A percentile compares a stretch with the other conserved stretches of the same genome.
Evolutionary conservation across 192 early-diverging fungal species (phyloP).

Genomic region (Coemansia nantahalensis): DNA sequence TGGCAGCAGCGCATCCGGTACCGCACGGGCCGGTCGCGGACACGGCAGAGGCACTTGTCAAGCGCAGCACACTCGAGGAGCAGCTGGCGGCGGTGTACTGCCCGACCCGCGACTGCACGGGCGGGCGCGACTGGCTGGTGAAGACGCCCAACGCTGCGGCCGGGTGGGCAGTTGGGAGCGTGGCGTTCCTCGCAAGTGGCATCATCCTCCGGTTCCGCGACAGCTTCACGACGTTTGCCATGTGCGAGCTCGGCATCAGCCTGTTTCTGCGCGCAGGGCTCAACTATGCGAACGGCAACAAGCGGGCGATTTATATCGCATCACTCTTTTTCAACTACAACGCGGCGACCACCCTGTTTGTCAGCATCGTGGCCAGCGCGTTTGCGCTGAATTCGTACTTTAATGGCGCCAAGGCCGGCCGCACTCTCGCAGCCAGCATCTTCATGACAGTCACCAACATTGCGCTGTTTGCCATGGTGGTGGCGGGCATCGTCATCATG

Average conservation of each 20-base stretch:
- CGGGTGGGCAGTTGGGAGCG: slow-evolving; percentile 18
- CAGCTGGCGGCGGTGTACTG: slow-evolving; percentile 17
- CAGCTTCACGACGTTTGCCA: slow-evolving; percentile 8
- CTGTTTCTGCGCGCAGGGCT: slow-evolving; percentile 28
- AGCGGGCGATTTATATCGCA: slow-evolving; percentile 21
- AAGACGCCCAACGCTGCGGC: slow-evolving; percentile 12
- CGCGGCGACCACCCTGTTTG: neutral
- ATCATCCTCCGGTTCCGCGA: neutral
- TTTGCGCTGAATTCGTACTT: neutral
- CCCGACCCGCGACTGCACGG: slow-evolving; percentile 10
- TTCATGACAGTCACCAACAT: neutral
- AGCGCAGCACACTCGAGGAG: neutral
- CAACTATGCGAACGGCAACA: slow-evolving; percentile 10
- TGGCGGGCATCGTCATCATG: slow-evolving; percentile 6
- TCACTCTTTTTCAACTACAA: slow-evolving; percentile 29
- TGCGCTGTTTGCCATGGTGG: slow-evolving; percentile 1
- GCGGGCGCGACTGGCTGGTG: slow-evolving; percentile 28
- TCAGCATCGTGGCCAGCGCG: neutral
- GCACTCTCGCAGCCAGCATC: neutral
- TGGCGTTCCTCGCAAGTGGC: slow-evolving; percentile 6
- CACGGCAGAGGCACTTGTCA: no score
- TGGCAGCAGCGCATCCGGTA: no score
- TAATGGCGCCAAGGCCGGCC: neutral
- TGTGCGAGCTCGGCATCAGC: slow-evolving; percentile 10
- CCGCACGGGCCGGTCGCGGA: no score